Conservation (phyloP, 2,329 filamentous ascomycete species). For the Arthrobotrys musiformis region DNA sequence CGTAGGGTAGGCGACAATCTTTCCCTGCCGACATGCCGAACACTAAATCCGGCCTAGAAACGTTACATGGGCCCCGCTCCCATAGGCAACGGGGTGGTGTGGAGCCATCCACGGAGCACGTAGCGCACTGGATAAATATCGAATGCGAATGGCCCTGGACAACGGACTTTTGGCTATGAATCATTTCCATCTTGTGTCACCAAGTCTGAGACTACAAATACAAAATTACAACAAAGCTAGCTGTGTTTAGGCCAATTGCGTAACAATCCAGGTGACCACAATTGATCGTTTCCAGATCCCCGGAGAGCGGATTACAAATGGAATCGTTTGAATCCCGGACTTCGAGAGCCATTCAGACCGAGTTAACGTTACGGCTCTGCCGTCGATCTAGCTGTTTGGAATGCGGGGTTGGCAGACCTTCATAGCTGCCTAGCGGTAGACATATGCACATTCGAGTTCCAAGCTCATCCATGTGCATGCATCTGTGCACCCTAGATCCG, state of each 20-base stretch:
- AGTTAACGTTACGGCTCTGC: too few relatives aligned
- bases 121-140: neutral
- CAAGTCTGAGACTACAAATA: neutral
- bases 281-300: too few relatives aligned
- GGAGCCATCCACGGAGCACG: too few relatives aligned
- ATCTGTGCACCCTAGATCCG: neutral
- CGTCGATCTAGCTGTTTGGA: neutral
- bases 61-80: neutral
- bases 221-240: neutral
- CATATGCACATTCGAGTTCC: neutral
- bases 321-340: too few relatives aligned
- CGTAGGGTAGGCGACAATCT: neutral
- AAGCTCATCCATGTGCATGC: neutral
- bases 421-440: conserved; percentile 21
- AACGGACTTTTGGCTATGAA: too few relatives aligned
- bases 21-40: conserved; percentile 1
- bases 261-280: too few relatives aligned
- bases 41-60: neutral
- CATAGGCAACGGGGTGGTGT: conserved; percentile 13
- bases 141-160: too few relatives aligned
- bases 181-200: neutral
- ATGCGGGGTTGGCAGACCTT: conserved; percentile 21
- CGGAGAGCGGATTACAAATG: too few relatives aligned
- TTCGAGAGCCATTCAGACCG: neutral
- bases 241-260: too few relatives aligned